These are phyloP conservation scores for Agrocybe chaxingu DNA, from an alignment of 768 basidiomycete species.

Conservation along the genomic window DNA sequence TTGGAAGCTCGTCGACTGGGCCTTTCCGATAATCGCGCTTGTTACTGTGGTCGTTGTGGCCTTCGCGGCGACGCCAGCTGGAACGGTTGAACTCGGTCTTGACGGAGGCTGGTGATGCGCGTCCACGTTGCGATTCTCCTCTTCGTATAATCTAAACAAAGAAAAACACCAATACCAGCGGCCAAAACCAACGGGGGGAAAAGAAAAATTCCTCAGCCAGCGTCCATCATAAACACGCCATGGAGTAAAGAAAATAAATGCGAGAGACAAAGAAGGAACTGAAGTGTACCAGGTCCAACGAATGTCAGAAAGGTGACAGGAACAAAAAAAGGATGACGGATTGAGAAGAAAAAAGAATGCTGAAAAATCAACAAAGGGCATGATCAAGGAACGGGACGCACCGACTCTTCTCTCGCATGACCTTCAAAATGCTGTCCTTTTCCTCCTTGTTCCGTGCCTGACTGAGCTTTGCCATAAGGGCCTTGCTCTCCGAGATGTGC, in stretches of 20 bases:
- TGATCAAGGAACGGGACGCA: conserved; percentile 32
- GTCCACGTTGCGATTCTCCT: conserved; percentile 11
- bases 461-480: conserved; percentile 44
- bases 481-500: conserved; percentile 52
- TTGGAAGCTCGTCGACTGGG: conserved; percentile 10
- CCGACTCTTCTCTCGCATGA: conserved; percentile 51
- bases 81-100: neutral
- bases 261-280: conserved; percentile 9
- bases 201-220: conserved; percentile 1
- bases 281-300: conserved; percentile 5
- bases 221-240: conserved; percentile 3
- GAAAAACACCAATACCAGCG: conserved; percentile 13
- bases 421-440: conserved; percentile 40
- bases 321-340: conserved; percentile 6
- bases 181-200: conserved; percentile 8
- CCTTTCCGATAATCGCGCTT: conserved; percentile 3
- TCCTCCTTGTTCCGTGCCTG: conserved; percentile 47
- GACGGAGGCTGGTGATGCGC: conserved; percentile 2
- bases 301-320: conserved; percentile 1
- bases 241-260: neutral
- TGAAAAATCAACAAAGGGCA: conserved; percentile 5
- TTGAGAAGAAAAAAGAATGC: conserved; percentile 7
- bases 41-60: neutral
- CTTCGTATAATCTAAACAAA: conserved; percentile 31
- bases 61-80: conserved; percentile 4